Evolutionary conservation across 1,284 basidiomycete genomes (phyloP), one percentile per base, ranked within the genome.

Genomic region (Ceratobasidium sp.): DNA sequence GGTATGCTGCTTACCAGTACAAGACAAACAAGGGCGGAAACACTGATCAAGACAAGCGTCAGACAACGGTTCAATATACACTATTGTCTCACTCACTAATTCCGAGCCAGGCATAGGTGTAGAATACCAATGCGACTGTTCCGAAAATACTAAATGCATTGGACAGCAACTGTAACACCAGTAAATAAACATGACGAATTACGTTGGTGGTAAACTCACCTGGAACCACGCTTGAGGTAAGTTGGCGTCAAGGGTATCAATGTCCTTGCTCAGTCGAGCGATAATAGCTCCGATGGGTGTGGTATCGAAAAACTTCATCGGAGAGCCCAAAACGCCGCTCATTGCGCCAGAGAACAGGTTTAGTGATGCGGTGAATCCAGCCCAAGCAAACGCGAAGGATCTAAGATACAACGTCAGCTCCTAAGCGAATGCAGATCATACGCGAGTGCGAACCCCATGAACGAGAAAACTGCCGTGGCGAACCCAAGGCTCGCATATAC

Each of bases 301-400:
- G 0, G 91, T 93, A 81, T 96, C 95, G 82, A 95, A 96, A 85
- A 94, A 95, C 3, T 91, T 88, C 62, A 92, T 86, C 0, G 94
- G 93, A 0, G 93, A 93, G 12, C 87, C 85, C 28, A 94, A 84
- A 10, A 95, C 89, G 26, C 87, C 87, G 40, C 81, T 84, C 66
- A 92, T 85, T 13, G 91, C 89, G 62, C 84, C 84, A 80, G 86
- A 88, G 84, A 93, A 94, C 57, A 95, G 85, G 26, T 84, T 87
- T 79, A 90, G 83, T 80, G 91, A 91, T 0, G 91, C 92, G 5
- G 87, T 85, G 38, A 92, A 84, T 69, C 87, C 87, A 80, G 89
- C 86, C 79, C 92, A 85, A 38, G 93, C 93, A 76, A 79, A 79
- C 5, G 76, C 59, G 23, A 50, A 57, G 13, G 61, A 62, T 75